Conservation (phyloP, 768 basidiomycete genomes). For the Suillus americanus region DNA sequence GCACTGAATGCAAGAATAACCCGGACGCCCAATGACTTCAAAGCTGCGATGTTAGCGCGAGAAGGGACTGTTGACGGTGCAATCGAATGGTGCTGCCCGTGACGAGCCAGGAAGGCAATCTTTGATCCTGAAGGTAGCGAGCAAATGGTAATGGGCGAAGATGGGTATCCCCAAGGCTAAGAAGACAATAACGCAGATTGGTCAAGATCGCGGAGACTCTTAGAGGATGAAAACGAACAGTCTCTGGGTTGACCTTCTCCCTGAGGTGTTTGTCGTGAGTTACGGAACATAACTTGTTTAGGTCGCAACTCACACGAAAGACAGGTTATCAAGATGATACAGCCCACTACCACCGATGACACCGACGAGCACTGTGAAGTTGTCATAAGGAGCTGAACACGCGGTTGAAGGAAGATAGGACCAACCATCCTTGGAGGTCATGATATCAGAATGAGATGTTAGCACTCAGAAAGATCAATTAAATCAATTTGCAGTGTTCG, state of each 20-base stretch:
- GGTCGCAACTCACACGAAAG: slow-evolving; percentile 65
- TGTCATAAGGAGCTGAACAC: not conserved
- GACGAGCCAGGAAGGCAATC: slow-evolving; percentile 90
- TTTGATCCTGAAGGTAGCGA: slow-evolving; percentile 77
- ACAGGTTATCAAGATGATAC: slow-evolving; percentile 91
- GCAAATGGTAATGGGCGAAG: slow-evolving; percentile 89
- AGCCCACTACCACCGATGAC: slow-evolving; percentile 92
- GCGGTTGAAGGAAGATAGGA: not conserved
- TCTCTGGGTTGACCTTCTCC: slow-evolving; percentile 75
- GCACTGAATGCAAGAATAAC: slow-evolving; percentile 93
- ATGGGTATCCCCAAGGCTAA: slow-evolving; percentile 92
- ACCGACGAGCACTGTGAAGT: slow-evolving; percentile 66
- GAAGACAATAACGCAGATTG: not conserved
- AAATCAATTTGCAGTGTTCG: not conserved
- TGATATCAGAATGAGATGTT: not conserved
- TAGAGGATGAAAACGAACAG: slow-evolving; percentile 47
- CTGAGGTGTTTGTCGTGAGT: slow-evolving; percentile 37
- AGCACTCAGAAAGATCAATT: not conserved
- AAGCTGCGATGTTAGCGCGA: slow-evolving; percentile 92
- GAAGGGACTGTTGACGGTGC: slow-evolving; percentile 78
- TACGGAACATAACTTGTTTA: not conserved
- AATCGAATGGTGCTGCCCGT: slow-evolving; percentile 80
- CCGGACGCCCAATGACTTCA: slow-evolving; percentile 88
- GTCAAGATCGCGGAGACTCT: not conserved
- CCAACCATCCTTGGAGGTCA: not conserved